Evolutionary conservation across 2,329 filamentous ascomycete species (phyloP), one percentile per base, ranked within the genome.

Genomic region (Hypoxylon sp.): DNA sequence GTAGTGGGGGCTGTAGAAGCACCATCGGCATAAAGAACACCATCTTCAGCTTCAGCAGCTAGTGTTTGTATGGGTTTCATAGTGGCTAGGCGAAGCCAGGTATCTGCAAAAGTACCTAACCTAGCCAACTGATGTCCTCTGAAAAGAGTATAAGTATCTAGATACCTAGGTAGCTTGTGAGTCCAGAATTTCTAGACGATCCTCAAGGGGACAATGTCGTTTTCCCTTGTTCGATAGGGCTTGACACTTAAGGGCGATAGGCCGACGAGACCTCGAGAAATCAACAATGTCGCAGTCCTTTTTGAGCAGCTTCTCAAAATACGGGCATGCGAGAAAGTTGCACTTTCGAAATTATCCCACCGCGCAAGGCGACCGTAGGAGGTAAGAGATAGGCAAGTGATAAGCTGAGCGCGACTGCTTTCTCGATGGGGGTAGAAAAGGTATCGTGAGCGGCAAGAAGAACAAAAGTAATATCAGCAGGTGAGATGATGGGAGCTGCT

Each of bases 1-100:
- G 82, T 83, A 5, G 83, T 84, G 1, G 82, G 81, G 3, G 81
- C 80, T 0, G 82, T 83, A 1, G 82, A 84, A n/a, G 67, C 69
- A 48, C 56, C 51, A 49, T 80, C 77, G 51, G 70, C 66, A 38
- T 71, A 72, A 25, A 57, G 60, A 57, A 70, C 60, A 55, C 69
- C 72, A 19, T 80, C 79, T 43, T 80, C 77, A 11, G 76, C 68
- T 50, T 76, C 75, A 17, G 75, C 59, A 0, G 69, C 62, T 2
- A 74, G 72, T 1, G 75, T 60, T 19, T 73, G 63, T 10, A 73
- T 58, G 21, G 62, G 56, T 34, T 68, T 65, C 71, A 76, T 76
- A 61, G 38, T 66, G 28, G 11, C 28, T 52, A 30, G 41, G 10
- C 41, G 13, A 32, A n/a, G n/a, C 23, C 14, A 21, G 14, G 5